phyloP scores from a whole-genome alignment of 1,139 yeast genomes.

The Kluyveromyces marxianus region DNA sequence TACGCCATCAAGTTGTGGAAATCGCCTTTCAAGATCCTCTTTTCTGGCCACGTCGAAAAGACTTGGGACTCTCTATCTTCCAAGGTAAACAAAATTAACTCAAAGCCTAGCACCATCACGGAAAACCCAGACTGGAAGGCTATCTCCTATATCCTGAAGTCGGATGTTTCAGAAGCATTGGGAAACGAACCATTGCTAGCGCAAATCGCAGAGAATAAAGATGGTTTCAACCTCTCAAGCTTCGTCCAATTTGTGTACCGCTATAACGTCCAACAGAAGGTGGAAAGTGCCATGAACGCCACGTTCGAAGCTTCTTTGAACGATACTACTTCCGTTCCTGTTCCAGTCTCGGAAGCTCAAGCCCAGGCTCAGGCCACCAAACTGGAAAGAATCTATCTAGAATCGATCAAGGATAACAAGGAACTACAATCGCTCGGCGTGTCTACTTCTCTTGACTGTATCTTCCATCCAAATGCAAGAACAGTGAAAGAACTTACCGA shows the following conservation, averaged over 20 bases:
- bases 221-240: conserved; percentile 21
- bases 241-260: conserved; percentile 22
- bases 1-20: conserved; percentile 22
- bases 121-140: conserved; percentile 19
- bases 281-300: conserved; percentile 13
- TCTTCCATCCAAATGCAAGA: conserved; percentile 24
- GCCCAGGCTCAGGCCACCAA: neutral
- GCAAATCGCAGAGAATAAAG: conserved; percentile 15
- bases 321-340: neutral
- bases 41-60: conserved; percentile 20
- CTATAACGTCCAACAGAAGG: conserved; percentile 21
- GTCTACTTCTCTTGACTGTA: conserved; percentile 20
- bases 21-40: conserved; percentile 16
- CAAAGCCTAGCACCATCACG: conserved; percentile 12
- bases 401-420: conserved; percentile 13
- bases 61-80: conserved; percentile 24
- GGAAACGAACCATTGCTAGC: conserved; percentile 19
- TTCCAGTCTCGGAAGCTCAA: no score
- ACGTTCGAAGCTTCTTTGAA: neutral
- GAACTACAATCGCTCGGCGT: conserved; percentile 12
- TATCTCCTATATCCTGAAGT: conserved; percentile 22
- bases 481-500: conserved; percentile 14
- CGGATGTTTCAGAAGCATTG: conserved; percentile 21
- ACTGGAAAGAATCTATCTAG: conserved; percentile 10
- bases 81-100: conserved; percentile 14